phyloP scores from a whole-genome alignment of 768 basidiomycete species.

The Favolaschia claudopus region DNA sequence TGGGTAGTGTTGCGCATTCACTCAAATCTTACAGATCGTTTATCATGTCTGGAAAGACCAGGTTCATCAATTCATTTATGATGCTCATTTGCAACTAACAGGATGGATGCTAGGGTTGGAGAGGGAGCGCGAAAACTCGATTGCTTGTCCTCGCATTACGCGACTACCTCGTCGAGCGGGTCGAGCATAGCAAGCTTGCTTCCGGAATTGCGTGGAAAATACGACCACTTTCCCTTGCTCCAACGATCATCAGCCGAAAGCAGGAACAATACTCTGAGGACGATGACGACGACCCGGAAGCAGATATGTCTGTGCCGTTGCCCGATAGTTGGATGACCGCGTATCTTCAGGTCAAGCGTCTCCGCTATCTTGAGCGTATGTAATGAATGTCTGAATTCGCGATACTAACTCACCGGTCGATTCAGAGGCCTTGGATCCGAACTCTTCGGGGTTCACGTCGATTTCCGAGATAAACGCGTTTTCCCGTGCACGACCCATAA shows the following conservation, averaged over 20 bases:
- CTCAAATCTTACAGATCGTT: too few species aligned
- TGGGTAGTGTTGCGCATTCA: too few species aligned
- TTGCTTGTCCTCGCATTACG: conserved; percentile 6
- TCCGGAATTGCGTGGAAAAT: background rate
- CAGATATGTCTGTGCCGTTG: background rate
- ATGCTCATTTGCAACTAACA: background rate
- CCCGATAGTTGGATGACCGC: conserved; percentile 16
- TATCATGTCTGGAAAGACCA: conserved; percentile 18
- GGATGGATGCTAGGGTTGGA: conserved; percentile 1
- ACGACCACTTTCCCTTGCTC: background rate
- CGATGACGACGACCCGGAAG: conserved; percentile 9
- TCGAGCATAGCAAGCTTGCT: background rate
- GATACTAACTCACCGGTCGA: background rate
- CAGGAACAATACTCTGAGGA: background rate
- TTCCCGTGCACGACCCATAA: background rate
- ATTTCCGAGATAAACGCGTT: conserved; percentile 18
- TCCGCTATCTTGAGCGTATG: conserved; percentile 17
- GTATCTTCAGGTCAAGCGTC: conserved; percentile 8
- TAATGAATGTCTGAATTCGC: background rate
- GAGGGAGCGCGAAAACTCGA: conserved; percentile 14
- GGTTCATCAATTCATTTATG: background rate
- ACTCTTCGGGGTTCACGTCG: conserved; percentile 14
- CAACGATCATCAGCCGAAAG: too few species aligned
- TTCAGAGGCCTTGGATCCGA: conserved; percentile 16
- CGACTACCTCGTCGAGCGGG: conserved; percentile 16